phyloP scores from a whole-genome alignment of 2,329 filamentous ascomycete genomes.

The Fusarium scirpi region DNA sequence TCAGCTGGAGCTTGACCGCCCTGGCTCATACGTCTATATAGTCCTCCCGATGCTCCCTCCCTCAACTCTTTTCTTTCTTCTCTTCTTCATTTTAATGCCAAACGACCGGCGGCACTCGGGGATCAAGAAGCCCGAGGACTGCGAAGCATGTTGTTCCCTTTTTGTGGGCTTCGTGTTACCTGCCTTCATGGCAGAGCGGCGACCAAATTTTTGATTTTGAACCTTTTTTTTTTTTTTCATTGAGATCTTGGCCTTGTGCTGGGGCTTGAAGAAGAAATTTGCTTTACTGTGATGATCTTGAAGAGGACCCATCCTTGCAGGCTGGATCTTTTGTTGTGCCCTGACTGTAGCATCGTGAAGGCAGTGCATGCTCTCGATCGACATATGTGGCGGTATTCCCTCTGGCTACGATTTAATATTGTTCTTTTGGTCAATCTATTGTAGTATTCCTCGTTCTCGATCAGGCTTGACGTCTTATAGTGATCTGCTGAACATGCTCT shows the following conservation, averaged over 20 bases:
- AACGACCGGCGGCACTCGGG: constrained; percentile 17
- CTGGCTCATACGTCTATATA: constrained; percentile 6
- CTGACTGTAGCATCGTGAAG: background rate
- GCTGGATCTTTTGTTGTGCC: background rate
- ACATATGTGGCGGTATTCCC: background rate
- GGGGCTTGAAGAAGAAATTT: constrained; percentile 40
- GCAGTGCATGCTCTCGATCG: background rate
- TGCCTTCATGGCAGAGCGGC: constrained; percentile 7
- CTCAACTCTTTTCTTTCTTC: background rate
- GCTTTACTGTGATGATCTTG: background rate
- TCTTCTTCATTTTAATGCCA: constrained; percentile 4
- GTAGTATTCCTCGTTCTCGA: too few species aligned
- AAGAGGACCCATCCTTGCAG: background rate
- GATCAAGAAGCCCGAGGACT: constrained; percentile 25
- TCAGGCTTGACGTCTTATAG: background rate
- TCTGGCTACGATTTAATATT: too few species aligned
- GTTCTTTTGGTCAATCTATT: background rate
- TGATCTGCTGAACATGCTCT: background rate
- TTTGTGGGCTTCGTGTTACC: background rate
- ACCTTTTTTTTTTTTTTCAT: constrained; percentile 43
- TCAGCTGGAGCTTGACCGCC: constrained; percentile 28
- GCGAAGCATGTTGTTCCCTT: constrained; percentile 18
- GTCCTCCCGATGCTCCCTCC: background rate
- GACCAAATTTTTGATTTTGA: constrained; percentile 31
- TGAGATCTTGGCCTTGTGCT: constrained; percentile 26